A percentile compares a stretch with the other conserved stretches of the same genome.
Evolutionary conservation across 208 protist genomes (phyloP).

Genomic region (Acanthamoeba culbertsoni): DNA sequence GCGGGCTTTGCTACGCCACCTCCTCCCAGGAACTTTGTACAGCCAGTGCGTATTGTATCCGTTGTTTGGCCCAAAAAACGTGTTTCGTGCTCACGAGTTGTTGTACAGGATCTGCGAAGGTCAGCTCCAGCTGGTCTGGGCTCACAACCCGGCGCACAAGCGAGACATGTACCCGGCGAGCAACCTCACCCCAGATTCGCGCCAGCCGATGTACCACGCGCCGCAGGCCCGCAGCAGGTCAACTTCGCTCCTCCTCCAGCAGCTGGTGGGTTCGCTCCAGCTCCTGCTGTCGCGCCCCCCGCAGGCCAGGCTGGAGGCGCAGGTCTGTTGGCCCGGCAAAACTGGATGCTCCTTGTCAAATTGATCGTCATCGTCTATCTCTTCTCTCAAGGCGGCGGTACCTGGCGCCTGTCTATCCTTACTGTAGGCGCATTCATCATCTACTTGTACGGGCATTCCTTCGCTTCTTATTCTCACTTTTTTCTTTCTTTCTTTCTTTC

Average conservation of each 20-base stretch:
- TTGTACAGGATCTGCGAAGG: background rate
- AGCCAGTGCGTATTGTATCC: background rate
- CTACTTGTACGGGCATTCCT: constrained; percentile 34
- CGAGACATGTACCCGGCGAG: background rate
- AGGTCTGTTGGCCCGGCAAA: background rate
- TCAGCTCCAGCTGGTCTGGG: background rate
- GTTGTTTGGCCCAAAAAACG: background rate
- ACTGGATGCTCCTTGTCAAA: background rate
- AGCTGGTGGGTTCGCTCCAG: background rate
- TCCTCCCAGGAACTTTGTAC: background rate
- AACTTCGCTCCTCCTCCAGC: background rate
- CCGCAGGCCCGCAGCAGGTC: too few relatives aligned
- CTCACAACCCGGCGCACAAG: background rate
- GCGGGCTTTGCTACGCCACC: background rate
- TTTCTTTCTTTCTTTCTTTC: background rate
- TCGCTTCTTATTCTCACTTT: too few relatives aligned
- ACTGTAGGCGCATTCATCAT: background rate
- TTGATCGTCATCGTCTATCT: background rate
- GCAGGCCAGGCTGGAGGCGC: background rate
- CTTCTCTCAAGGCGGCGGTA: background rate
- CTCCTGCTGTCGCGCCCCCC: background rate
- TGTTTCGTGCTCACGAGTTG: too few relatives aligned
- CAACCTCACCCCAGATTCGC: background rate
- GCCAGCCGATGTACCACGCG: background rate
- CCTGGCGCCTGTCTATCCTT: background rate